Evolutionary conservation across 2,329 filamentous ascomycete genomes (phyloP), one percentile per base, ranked within the genome.

Genomic region (Talaromyces sp.): DNA sequence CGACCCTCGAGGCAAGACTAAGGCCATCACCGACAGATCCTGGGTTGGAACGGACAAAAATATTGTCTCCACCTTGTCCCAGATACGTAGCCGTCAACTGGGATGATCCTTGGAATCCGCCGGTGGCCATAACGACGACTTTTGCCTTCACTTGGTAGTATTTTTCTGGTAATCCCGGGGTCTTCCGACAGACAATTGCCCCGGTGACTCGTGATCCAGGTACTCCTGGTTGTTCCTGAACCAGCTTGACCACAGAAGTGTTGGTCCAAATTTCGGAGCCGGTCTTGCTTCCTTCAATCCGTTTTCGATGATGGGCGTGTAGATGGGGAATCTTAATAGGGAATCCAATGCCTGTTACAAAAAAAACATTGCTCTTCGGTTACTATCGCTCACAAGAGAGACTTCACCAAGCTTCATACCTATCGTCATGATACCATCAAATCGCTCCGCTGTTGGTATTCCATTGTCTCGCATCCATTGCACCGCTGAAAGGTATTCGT

Each of bases 361-460:
- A 14, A 14, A 16, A 9, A 27, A n/a, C n/a, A n/a, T n/a, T n/a
- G n/a, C n/a, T n/a, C n/a, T n/a, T n/a, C 20, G 6, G 13, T 24
- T 36, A n/a, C 11, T 43, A 14, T n/a, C 10, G 24, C 7, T 7
- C 13, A 29, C 24, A 27, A 14, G 16, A 8, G 7, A 11, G 24
- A 3, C 24, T 30, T 3, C 14, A 20, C 16, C 7, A 5, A 33
- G 11, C 7, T 14, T 11, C 39, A 14, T 59, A 65, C 64, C 62
- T 10, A 67, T 67, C 19, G 63, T 66, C 63, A 67, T 66, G 42
- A 67, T 66, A 5, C 63, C 63, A 27, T 65, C 58, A n/a, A 64
- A 67, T 14, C 63, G 54, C 4, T 58, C 22, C 3, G 61, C 60
- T 3, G 53, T 64, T 13, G 65, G 65, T 11, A 67, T 58, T 2